Evolutionary conservation across 495 filamentous ascomycete species (phyloP), one percentile per base, ranked within the genome.

Genomic region (Tuber calosporum): DNA sequence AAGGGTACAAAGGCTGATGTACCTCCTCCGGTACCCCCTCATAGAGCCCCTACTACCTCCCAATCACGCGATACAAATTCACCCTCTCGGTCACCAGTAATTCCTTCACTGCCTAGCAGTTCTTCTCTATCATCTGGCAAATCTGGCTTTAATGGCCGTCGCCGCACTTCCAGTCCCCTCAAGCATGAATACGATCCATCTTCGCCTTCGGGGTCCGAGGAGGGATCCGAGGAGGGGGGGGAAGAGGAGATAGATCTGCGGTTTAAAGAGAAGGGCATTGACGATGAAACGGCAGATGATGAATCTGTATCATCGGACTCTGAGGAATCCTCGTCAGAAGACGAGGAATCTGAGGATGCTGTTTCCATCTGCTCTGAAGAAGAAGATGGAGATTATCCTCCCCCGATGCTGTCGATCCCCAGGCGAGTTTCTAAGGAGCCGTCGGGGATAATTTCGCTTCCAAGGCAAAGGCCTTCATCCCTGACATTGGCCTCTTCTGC

Each of bases 101-200:
- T 62, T 34, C 53, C 81, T 37, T 84, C 83, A 38, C 17, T 34
- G 13, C 53, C 53, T 62, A 62, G 53, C 53, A 82, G 86, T 17
- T 90, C 87, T 78, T 86, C 72, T 26, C 66, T 66, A 22, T 69
- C 77, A 40, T 79, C 77, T 17, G 69, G 53, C 41, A 67, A 77
- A 41, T 72, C 74, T 41, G 79, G 75, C 11, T 42, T 75, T 39
- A 73, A 67, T 42, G 73, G 72, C 67, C 72, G 75, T n/a, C 78
- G 94, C 40, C 87, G 92, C 8, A 91, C 89, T 38, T 98, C 96
- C 6, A 98, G 96, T 13, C 96, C 96, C 13, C 85, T 99, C 73
- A 99, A 99, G 83, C 95, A 97, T 79, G 93, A 99, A 84, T 99
- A 97, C 79, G 91, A 93, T 76, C 96, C 96, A 3, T 98, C 95